Base-by-base conservation (phyloP, 2,329 filamentous ascomycete species). In the Mycocentrospora acerina region DNA sequence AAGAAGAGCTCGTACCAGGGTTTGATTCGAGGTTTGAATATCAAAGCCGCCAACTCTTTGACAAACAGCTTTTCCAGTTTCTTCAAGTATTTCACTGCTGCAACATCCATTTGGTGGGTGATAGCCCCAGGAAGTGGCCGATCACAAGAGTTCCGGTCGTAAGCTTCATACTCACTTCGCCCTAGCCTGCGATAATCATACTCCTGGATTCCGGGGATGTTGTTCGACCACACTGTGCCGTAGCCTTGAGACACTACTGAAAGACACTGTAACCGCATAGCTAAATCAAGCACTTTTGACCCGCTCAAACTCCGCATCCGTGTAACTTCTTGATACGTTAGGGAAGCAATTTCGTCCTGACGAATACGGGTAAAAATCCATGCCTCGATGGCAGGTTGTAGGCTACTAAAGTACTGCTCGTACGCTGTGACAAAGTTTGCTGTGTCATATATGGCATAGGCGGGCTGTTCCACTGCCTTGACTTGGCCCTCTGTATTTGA, bases 1-100 rank as follows among this genome's bases (percentile, higher is more conserved):
- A 68, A 29, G 32, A 62, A 64, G 10, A 68, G 39, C 29, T 66
- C 62, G 28, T 66, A 67, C 63, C 63, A 68, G 2, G 62, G 63
- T 29, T 66, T 67, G 42, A 63, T 60, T 19, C 53, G 57, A 3
- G 56, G 48, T 19, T 57, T 57, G 48, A 64, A 65, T 15, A 67
- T 61, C n/a, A 49, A 39, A 11, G 49, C 38, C 7, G 48, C 46
- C 9, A 67, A 42, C 31, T 59, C 48, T 35, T 66, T 66, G 8
- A 59, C 45, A 30, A 57, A 61, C 1, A 51, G 26, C 26, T 57
- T 58, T 22, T 67, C 60, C 16, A 64, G 19, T 16, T 60, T 57
- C 28, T 57, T 51, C 7, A 64, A 42, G 22, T 56, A 59, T 22
- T 64, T 64, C 14, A 66, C 46, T 14, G 64, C 54, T 13, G 60